Evolutionary conservation across 495 filamentous ascomycete species (phyloP).

Genomic region (Aspergillus carlsbadensis): DNA sequence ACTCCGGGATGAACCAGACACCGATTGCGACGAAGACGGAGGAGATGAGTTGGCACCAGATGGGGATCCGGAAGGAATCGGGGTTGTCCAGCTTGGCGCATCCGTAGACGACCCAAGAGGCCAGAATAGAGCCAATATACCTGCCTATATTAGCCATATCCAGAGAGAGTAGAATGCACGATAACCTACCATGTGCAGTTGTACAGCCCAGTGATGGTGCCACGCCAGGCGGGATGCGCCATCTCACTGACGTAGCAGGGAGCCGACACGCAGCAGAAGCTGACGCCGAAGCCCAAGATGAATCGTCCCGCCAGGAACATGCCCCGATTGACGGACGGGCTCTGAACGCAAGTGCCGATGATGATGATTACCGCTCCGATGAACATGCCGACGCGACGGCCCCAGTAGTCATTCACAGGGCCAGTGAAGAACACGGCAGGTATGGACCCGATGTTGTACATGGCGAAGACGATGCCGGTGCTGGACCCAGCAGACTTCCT

Average conservation of each 20-base stretch:
- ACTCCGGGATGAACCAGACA: conserved; percentile 27
- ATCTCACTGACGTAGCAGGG: conserved; percentile 73
- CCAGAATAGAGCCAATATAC: conserved; percentile 52
- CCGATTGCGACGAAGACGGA: conserved; percentile 39
- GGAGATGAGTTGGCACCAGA: conserved; percentile 61
- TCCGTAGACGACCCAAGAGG: conserved; percentile 31
- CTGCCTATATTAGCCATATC: not conserved
- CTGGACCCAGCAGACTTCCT: conserved; percentile 21
- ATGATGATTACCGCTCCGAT: conserved; percentile 58
- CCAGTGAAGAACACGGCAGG: conserved; percentile 21
- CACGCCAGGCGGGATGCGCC: conserved; percentile 67
- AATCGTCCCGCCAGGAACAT: conserved; percentile 73
- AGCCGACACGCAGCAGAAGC: conserved; percentile 62
- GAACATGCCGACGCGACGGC: conserved; percentile 62
- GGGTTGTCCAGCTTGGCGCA: conserved; percentile 3
- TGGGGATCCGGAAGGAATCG: conserved; percentile 43
- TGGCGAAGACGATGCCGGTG: conserved; percentile 56
- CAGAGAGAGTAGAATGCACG: not conserved
- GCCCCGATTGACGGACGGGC: conserved; percentile 38
- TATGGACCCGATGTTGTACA: conserved; percentile 52
- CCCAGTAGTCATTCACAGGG: conserved; percentile 34
- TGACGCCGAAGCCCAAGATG: conserved; percentile 69
- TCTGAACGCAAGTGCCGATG: conserved; percentile 54
- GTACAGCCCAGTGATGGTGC: conserved; percentile 56
- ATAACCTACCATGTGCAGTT: conserved; percentile 19